Conservation (phyloP, 2,329 filamentous ascomycete genomes). For the Biscogniauxia mediterranea region DNA sequence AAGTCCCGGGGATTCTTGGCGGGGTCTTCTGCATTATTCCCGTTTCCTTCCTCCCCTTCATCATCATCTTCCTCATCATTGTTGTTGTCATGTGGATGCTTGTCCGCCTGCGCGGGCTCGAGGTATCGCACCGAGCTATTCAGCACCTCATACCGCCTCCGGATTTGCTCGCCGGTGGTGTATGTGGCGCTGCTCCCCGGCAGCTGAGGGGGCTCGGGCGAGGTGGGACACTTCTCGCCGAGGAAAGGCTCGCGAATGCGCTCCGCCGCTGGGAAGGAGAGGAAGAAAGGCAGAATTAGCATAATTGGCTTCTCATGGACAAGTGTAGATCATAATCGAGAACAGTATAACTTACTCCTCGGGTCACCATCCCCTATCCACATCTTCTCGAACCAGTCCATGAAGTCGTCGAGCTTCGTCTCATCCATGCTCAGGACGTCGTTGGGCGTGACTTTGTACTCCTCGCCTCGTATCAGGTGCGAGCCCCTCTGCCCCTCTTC, state of each 20-base stretch:
- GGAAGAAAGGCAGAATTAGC: background rate
- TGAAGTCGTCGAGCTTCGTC: conserved; percentile 67
- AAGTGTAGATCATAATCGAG: conserved; percentile 1
- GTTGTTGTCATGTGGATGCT: background rate
- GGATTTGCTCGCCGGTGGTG: conserved; percentile 7
- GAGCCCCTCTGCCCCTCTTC: conserved; percentile 9
- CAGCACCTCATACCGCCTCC: conserved; percentile 20
- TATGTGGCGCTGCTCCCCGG: no score
- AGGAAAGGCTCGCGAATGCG: conserved; percentile 25
- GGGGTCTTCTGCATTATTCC: conserved; percentile 8
- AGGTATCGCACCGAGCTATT: conserved; percentile 17
- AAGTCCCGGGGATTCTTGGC: conserved; percentile 28
- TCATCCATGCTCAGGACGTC: conserved; percentile 48
- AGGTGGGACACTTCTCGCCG: conserved; percentile 14
- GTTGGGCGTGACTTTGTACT: conserved; percentile 30
- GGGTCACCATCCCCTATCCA: conserved; percentile 51
- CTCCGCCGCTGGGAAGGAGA: conserved; percentile 19
- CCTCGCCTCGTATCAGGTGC: conserved; percentile 26
- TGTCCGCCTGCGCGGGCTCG: conserved; percentile 6
- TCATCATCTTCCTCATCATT: background rate
- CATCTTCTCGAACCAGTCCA: conserved; percentile 74
- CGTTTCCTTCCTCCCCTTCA: conserved; percentile 14
- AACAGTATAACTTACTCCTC: conserved; percentile 32
- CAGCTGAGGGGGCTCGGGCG: background rate
- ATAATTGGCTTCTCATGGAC: background rate